Evolutionary conservation across 2,329 filamentous ascomycete genomes (phyloP), one percentile per base, ranked within the genome.

Genomic region (Aureobasidium sp.): DNA sequence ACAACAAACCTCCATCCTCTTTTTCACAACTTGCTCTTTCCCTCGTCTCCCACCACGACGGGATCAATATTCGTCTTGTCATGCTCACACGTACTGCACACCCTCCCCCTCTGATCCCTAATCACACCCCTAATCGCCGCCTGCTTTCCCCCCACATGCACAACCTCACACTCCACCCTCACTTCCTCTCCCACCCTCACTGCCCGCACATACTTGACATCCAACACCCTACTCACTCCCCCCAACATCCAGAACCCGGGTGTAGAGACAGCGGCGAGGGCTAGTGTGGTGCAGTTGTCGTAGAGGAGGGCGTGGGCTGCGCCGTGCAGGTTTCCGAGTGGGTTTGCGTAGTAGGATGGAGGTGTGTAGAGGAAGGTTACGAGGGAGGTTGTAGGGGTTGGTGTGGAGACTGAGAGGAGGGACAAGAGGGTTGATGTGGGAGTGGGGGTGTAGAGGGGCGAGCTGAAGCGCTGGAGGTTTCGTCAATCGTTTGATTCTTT

Each of bases 291-390:
- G 61, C 77, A 76, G 71, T 84, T 80, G 67, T 86, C 83, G 63
- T 82, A 82, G 47, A 84, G 79, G 5, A 81, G 71, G 0, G 79
- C 78, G 2, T 80, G 80, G 2, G 80, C 80, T 7, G 81, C 81
- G 22, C 82, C 82, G 67, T 84, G 82, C 65, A 84, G 74, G 36
- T 78, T 79, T 1, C 75, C 75, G 36, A 74, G 73, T 48, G 75
- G 68, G 68, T 83, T 84, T 64, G 76, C 75, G 58, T 82, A 77
- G 51, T 71, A 69, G 12, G 68, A 67, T 11, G 77, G 73, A 17
- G 82, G 77, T 3, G 67, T 71, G 64, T 57, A 62, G 15, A 0
- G 9, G 9, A 62, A 49, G n/a, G 12, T 29, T 15, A 48, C n/a
- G 0, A 22, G 14, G 3, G 41, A 17, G 39, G 59, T 62, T 55